A percentile compares a stretch with the other conserved stretches of the same genome.
phyloP scores from a whole-genome alignment of 1,139 yeast genomes.

The Saccharomyces hybrid region DNA sequence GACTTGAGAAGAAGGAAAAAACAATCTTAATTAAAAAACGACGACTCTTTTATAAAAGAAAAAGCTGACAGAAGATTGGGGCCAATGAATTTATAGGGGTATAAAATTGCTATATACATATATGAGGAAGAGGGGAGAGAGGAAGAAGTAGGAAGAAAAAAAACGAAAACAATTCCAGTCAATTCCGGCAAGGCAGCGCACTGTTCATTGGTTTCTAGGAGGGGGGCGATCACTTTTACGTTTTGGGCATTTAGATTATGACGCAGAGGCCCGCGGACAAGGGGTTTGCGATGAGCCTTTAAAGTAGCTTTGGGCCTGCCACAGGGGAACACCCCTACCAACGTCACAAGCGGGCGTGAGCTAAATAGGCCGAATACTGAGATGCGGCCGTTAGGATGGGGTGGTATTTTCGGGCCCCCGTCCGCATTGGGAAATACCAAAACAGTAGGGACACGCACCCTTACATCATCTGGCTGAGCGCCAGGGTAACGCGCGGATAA shows the following conservation, averaged over 20 bases:
- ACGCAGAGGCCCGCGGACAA: slow-evolving; percentile 1
- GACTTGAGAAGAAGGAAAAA: background rate
- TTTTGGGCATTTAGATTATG: background rate
- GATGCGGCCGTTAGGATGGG: background rate
- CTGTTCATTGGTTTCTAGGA: background rate
- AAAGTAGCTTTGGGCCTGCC: background rate
- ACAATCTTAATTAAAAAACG: background rate
- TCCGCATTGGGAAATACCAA: background rate
- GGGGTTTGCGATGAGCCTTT: slow-evolving; percentile 1
- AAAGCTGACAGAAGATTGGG: background rate
- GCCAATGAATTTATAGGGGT: background rate
- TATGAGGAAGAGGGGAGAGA: slow-evolving; percentile 1
- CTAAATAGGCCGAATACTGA: background rate
- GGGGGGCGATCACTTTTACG: slow-evolving; percentile 1
- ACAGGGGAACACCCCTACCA: background rate
- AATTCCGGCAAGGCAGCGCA: background rate
- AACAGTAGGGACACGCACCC: background rate
- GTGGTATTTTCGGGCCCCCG: slow-evolving; percentile 1
- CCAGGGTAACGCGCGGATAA: background rate
- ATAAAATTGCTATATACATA: background rate
- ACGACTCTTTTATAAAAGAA: background rate
- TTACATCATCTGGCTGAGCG: background rate
- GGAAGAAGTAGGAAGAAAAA: background rate
- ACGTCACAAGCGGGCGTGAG: background rate
- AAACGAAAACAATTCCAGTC: background rate